These are phyloP conservation scores for Lomentospora prolificans DNA, from an alignment of 2,329 filamentous ascomycete genomes.

Conservation along the genomic window DNA sequence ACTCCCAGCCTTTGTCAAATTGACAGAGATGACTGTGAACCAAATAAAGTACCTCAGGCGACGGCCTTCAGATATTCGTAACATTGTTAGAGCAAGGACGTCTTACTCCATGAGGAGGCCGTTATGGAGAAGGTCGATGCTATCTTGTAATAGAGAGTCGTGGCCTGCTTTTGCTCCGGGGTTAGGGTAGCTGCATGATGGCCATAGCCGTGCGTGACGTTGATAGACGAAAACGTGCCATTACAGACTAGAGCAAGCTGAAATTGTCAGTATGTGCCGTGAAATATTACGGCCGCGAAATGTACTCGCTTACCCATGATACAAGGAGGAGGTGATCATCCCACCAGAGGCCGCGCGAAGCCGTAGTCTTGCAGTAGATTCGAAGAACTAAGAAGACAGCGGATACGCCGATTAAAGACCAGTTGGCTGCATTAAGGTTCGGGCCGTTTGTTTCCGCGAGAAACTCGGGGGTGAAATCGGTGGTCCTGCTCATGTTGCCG, in stretches of 20 bases:
- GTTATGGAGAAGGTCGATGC: conserved; percentile 21
- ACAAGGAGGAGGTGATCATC: conserved; percentile 24
- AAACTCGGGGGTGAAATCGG: background rate
- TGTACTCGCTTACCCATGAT: conserved; percentile 24
- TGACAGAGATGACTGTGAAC: conserved; percentile 23
- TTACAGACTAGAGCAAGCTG: background rate
- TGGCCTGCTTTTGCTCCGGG: conserved; percentile 10
- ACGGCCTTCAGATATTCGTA: conserved; percentile 20
- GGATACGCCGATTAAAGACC: conserved; percentile 9
- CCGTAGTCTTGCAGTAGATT: conserved; percentile 26
- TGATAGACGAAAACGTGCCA: conserved; percentile 8
- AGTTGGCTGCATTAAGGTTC: background rate
- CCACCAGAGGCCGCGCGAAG: conserved; percentile 25
- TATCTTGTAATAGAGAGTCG: conserved; percentile 9
- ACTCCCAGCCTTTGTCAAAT: conserved; percentile 12
- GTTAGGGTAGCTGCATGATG: conserved; percentile 12
- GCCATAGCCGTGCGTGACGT: conserved; percentile 10
- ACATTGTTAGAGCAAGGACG: conserved; percentile 25
- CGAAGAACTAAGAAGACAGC: conserved; percentile 17
- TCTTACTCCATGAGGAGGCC: conserved; percentile 25
- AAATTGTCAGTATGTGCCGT: no score
- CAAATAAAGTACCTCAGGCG: conserved; percentile 19
- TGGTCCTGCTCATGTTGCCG: background rate
- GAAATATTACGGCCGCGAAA: no score
- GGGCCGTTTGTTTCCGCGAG: background rate